phyloP scores from a whole-genome alignment of 2,329 filamentous ascomycete genomes.

The Madurella fahalii region DNA sequence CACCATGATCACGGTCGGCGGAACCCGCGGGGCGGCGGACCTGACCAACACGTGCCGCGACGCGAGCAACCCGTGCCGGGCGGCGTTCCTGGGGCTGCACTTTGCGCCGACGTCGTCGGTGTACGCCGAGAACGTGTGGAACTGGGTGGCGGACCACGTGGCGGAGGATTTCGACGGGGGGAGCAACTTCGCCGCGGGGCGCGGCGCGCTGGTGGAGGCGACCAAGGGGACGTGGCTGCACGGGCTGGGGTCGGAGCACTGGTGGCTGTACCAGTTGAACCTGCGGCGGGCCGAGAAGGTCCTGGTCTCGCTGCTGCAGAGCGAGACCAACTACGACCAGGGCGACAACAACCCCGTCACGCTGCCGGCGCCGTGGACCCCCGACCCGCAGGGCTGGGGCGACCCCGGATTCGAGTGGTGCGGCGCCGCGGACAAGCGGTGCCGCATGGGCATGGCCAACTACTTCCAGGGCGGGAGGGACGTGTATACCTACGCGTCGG shows the following conservation, averaged over 20 bases:
- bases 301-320: constrained; percentile 47
- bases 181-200: constrained; percentile 45
- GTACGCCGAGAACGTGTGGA: constrained; percentile 53
- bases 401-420: constrained; percentile 43
- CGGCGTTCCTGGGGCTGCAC: constrained; percentile 46
- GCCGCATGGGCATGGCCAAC: constrained; percentile 42
- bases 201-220: constrained; percentile 44
- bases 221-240: constrained; percentile 48
- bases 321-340: constrained; percentile 51
- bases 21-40: constrained; percentile 32
- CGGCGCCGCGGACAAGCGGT: constrained; percentile 33
- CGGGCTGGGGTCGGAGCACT: constrained; percentile 52
- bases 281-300: constrained; percentile 47
- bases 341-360: constrained; percentile 36
- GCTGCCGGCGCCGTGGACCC: constrained; percentile 37
- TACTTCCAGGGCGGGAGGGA: constrained; percentile 40
- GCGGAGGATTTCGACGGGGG: constrained; percentile 45
- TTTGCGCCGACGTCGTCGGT: constrained; percentile 42
- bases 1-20: constrained; percentile 36
- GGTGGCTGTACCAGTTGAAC: constrained; percentile 56
- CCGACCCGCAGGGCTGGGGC: constrained; percentile 35
- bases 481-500: constrained; percentile 41
- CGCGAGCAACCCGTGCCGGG: constrained; percentile 38
- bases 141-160: constrained; percentile 51
- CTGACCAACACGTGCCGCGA: constrained; percentile 29